Percentiles rank a stretch among this genome's conserved stretches.
phyloP scores from a whole-genome alignment of 2,329 filamentous ascomycete species.

The Alternaria gaisen region DNA sequence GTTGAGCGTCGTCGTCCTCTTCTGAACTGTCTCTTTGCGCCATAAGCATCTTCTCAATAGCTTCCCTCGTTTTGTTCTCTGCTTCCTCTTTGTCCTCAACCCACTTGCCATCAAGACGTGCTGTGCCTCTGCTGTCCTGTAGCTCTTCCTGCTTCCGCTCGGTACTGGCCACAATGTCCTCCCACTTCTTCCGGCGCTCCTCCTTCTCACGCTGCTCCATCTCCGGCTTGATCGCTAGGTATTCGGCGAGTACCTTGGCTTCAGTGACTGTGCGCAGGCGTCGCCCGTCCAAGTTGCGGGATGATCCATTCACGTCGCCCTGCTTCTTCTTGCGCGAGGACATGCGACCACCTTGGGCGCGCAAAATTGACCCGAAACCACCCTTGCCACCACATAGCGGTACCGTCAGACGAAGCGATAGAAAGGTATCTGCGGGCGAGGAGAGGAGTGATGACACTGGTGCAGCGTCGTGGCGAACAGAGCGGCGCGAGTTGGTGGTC shows the following conservation, averaged over 20 bases:
- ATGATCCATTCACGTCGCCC: conserved; percentile 86
- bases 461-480: conserved; percentile 65
- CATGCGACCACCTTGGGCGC: conserved; percentile 97
- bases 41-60: conserved; percentile 65
- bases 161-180: conserved; percentile 84
- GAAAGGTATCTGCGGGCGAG: conserved; percentile 68
- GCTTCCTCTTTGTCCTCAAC: conserved; percentile 94
- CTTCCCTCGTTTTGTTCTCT: conserved; percentile 80
- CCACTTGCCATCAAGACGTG: conserved; percentile 84
- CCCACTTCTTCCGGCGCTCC: conserved; percentile 82
- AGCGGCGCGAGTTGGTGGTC: conserved; percentile 81
- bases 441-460: conserved; percentile 71
- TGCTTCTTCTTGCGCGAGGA: conserved; percentile 90
- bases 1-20: conserved; percentile 43
- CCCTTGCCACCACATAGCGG: conserved; percentile 93
- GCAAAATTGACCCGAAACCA: conserved; percentile 95
- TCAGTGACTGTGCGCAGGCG: conserved; percentile 91
- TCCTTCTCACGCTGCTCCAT: conserved; percentile 97
- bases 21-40: conserved; percentile 56
- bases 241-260: conserved; percentile 93
- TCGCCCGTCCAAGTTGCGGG: conserved; percentile 90
- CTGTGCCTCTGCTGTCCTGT: conserved; percentile 72
- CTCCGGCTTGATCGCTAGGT: conserved; percentile 92
- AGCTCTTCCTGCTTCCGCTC: conserved; percentile 87
- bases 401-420: conserved; percentile 81